A percentile compares a stretch with the other conserved stretches of the same genome.
phyloP scores from a whole-genome alignment of 2,329 filamentous ascomycete genomes.

The Microthyrium microscopicum region DNA sequence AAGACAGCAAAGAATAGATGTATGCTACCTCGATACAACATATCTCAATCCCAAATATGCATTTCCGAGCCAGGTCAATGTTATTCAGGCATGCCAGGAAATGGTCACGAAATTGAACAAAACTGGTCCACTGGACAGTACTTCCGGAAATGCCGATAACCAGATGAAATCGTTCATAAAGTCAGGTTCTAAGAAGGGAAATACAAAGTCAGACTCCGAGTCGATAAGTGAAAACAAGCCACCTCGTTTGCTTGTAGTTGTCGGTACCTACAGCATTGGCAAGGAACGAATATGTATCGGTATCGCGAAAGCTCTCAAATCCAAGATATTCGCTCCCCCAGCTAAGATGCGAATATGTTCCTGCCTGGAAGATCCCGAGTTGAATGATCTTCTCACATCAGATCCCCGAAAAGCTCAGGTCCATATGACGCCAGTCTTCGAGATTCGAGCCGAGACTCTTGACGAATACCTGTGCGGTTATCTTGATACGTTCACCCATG shows the following conservation, averaged over 20 bases:
- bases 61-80: conserved; percentile 76
- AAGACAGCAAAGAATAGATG: conserved; percentile 74
- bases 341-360: conserved; percentile 62
- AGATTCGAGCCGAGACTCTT: conserved; percentile 80
- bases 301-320: conserved; percentile 69
- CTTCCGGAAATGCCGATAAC: conserved; percentile 35
- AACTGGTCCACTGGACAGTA: conserved; percentile 40
- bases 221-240: conserved; percentile 16
- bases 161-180: conserved; percentile 48
- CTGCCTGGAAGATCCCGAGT: conserved; percentile 71
- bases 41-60: conserved; percentile 93
- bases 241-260: conserved; percentile 71
- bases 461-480: conserved; percentile 73
- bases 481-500: conserved; percentile 65
- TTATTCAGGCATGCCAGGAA: conserved; percentile 74
- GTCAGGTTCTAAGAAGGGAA: conserved; percentile 23
- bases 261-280: conserved; percentile 94
- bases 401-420: conserved; percentile 78
- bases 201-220: conserved; percentile 17
- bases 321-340: conserved; percentile 77
- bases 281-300: conserved; percentile 93
- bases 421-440: conserved; percentile 93
- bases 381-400: conserved; percentile 59
- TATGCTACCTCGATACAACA: conserved; percentile 93
- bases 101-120: conserved; percentile 67